phyloP scores from a whole-genome alignment of 2,329 filamentous ascomycete species.

The Aspergillus persii region DNA sequence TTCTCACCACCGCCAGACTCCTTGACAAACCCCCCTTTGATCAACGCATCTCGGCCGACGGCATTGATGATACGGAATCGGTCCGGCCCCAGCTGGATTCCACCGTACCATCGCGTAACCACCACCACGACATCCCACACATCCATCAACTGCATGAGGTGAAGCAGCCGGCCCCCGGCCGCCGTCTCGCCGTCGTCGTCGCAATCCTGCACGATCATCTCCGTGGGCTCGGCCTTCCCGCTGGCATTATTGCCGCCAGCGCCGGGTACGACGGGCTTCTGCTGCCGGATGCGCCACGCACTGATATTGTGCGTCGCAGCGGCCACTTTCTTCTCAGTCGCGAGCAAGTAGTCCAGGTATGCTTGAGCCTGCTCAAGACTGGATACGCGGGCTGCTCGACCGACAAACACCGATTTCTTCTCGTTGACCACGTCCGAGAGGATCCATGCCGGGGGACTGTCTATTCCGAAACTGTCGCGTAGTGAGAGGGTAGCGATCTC shows the following conservation, averaged over 20 bases:
- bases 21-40: conserved; percentile 69
- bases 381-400: conserved; percentile 67
- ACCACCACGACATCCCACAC: conserved; percentile 91
- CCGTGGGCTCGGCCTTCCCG: conserved; percentile 35
- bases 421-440: conserved; percentile 72
- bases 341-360: conserved; percentile 72
- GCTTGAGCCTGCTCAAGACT: conserved; percentile 68
- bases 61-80: conserved; percentile 88
- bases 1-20: conserved; percentile 52
- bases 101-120: conserved; percentile 93
- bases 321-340: conserved; percentile 80
- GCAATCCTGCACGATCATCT: conserved; percentile 75
- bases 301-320: conserved; percentile 92
- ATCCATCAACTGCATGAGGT: conserved; percentile 93
- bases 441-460: conserved; percentile 62
- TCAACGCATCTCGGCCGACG: conserved; percentile 77
- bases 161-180: conserved; percentile 78
- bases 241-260: neutral
- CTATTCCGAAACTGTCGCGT: conserved; percentile 29
- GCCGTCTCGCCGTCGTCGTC: conserved; percentile 96
- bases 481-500: conserved; percentile 28
- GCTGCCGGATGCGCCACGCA: conserved; percentile 75
- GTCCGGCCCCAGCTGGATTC: conserved; percentile 81
- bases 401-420: conserved; percentile 85
- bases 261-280: conserved; percentile 6